phyloP scores from a whole-genome alignment of 192 early-diverging fungal species.

The Cetraspora pellucida region DNA sequence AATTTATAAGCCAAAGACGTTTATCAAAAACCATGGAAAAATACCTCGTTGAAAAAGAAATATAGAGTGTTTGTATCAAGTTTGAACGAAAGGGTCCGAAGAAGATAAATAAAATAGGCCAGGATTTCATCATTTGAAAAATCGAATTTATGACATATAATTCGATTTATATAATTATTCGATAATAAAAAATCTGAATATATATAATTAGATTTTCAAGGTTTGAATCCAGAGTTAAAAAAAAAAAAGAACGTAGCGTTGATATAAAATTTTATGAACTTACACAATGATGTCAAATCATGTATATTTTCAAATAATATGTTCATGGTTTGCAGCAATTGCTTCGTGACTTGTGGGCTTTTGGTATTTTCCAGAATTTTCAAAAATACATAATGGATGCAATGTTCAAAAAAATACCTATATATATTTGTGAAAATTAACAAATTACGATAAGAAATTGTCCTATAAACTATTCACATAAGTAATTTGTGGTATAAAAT shows the following conservation, averaged over 20 bases:
- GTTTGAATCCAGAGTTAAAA: background rate
- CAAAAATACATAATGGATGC: constrained; percentile 42
- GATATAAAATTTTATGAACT: constrained; percentile 5
- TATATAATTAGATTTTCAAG: background rate
- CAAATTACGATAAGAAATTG: background rate
- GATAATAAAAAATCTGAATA: constrained; percentile 61
- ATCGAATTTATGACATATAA: constrained; percentile 62
- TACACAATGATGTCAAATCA: constrained; percentile 48
- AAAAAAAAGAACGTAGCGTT: background rate
- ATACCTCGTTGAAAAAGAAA: constrained; percentile 65
- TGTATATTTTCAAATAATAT: constrained; percentile 58
- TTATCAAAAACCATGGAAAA: background rate
- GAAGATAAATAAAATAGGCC: constrained; percentile 68
- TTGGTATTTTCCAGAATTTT: constrained; percentile 38
- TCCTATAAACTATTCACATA: background rate
- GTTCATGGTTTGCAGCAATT: constrained; percentile 57
- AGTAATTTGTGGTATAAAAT: background rate
- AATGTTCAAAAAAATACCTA: constrained; percentile 48
- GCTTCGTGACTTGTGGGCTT: constrained; percentile 42
- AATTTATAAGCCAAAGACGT: no score
- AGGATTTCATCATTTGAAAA: constrained; percentile 69
- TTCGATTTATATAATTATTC: constrained; percentile 74
- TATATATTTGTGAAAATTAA: background rate
- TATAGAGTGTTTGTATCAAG: constrained; percentile 62
- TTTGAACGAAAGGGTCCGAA: constrained; percentile 70